Base-by-base conservation (phyloP, 331 rosid genomes). In the Pyrus hybrid region DNA sequence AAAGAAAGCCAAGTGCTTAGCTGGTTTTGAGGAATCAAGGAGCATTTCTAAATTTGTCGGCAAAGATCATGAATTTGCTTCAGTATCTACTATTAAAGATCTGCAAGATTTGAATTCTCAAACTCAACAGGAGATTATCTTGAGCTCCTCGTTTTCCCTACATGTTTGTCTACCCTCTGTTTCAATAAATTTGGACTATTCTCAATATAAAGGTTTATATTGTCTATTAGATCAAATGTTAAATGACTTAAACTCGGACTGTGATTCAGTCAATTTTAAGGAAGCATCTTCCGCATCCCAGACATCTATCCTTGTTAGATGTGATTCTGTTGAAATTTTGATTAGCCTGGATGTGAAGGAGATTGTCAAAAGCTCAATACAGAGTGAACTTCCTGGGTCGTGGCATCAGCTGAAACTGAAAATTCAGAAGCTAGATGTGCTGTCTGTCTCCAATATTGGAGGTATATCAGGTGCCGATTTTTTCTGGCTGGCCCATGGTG, bases 371-470 rank as follows among this genome's bases (percentile, higher is more conserved):
- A 76, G 84, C 76, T 87, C 95, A 35, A 76, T 88, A 85, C 96
- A 86, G 84, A 90, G 90, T 76, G 99, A 94, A 77, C 97, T 94
- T 84, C 91, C 97, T 63, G 99, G 99, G 67, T 70, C 79, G 25
- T 94, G 99, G 99, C 71, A 68, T 86, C 83, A 51, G 83, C 83
- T 94, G 70, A 87, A 78, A 86, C 80, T 94, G 81, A 82, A 83
- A 81, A 83, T 94, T 87, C 87, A 76, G 78, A 88, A 81, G 73
- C 89, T 92, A 51, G 85, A 85, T 75, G 58, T 94, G 74, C 84
- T 91, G 65, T 94, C 93, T 12, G 95, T 92, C 66, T 81, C 88
- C 41, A 80, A 90, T 80, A 88, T 87, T 66, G 99, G 99, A 20
- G 93, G 99, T 57, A 80, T 86, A 62, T 70, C 67, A 73, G 92